phyloP scores from a whole-genome alignment of 2,329 filamentous ascomycete species.

The Passalora sequoiae region DNA sequence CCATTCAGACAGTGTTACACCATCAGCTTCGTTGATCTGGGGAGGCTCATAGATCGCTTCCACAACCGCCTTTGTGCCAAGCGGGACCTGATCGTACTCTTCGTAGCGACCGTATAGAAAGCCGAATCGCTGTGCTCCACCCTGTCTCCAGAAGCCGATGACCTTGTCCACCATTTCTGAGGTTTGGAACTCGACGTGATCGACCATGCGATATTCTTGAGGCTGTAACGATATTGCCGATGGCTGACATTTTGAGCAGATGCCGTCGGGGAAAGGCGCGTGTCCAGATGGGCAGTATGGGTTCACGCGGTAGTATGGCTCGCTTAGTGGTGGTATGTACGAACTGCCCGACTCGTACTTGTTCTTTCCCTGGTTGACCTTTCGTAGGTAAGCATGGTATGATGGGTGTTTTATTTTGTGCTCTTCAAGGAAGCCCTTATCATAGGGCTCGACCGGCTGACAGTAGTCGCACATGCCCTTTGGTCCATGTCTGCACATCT shows the following conservation, averaged over 20 bases:
- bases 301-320: constrained; percentile 87
- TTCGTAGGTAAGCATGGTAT: constrained; percentile 89
- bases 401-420: constrained; percentile 99
- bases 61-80: constrained; percentile 91
- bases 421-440: constrained; percentile 79
- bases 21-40: constrained; percentile 78
- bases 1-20: constrained; percentile 79
- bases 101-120: constrained; percentile 88
- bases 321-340: constrained; percentile 89
- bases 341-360: constrained; percentile 81
- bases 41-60: constrained; percentile 97
- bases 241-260: constrained; percentile 96
- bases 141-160: constrained; percentile 84
- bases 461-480: constrained; percentile 99
- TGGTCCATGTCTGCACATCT: constrained; percentile 91
- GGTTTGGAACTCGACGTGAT: constrained; percentile 93
- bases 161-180: constrained; percentile 81
- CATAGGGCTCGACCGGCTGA: constrained; percentile 92
- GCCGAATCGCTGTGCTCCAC: constrained; percentile 76
- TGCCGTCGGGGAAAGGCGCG: constrained; percentile 88
- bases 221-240: constrained; percentile 93
- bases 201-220: constrained; percentile 92
- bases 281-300: constrained; percentile 89
- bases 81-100: constrained; percentile 85
- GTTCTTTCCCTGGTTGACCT: constrained; percentile 94